These are phyloP conservation scores for Mollisiaceae sp. DNA, from an alignment of 2,329 filamentous ascomycete genomes.

Conservation along the genomic window DNA sequence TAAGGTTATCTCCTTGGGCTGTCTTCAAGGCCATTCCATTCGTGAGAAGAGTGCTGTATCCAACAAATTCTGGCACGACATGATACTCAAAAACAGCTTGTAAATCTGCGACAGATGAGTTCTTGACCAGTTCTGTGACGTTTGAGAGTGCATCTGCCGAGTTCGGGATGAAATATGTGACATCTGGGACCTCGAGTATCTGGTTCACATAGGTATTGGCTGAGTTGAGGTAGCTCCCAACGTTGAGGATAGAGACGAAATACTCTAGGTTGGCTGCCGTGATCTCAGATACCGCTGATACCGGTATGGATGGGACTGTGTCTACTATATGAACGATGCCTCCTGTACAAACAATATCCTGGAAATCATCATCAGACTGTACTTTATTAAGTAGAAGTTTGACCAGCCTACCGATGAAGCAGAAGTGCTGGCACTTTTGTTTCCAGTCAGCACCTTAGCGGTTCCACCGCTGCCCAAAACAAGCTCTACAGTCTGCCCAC, in stretches of 20 bases:
- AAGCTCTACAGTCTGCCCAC: constrained; percentile 31
- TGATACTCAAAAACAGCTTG: constrained; percentile 66
- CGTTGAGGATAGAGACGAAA: constrained; percentile 30
- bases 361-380: background rate
- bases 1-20: constrained; percentile 54
- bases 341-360: constrained; percentile 60
- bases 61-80: constrained; percentile 59
- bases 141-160: constrained; percentile 28
- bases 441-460: constrained; percentile 25
- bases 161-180: constrained; percentile 37
- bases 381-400: no score
- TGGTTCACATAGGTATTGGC: constrained; percentile 25
- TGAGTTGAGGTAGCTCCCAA: constrained; percentile 21
- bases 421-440: constrained; percentile 23
- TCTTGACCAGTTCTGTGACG: constrained; percentile 20
- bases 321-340: constrained; percentile 61
- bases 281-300: constrained; percentile 20
- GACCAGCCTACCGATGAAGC: constrained; percentile 21
- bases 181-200: constrained; percentile 26
- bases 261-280: constrained; percentile 24
- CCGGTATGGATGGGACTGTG: constrained; percentile 52
- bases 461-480: constrained; percentile 16
- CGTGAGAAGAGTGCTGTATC: constrained; percentile 54
- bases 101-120: constrained; percentile 47
- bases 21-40: constrained; percentile 46